Evolutionary conservation across 2,329 filamentous ascomycete species (phyloP).

Genomic region (Colletotrichum echinochloae): DNA sequence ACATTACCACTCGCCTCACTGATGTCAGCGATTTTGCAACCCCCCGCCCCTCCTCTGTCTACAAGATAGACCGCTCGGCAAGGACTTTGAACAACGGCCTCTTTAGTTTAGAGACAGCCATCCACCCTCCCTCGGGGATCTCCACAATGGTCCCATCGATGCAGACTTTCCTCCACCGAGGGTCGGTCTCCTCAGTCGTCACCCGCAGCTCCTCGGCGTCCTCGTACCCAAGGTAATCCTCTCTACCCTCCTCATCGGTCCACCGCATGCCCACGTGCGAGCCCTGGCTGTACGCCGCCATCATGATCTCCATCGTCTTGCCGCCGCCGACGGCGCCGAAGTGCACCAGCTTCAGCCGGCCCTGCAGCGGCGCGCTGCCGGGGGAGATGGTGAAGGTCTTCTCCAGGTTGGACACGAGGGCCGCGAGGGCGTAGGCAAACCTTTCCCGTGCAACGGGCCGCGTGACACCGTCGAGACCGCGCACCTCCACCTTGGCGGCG

Average conservation of each 20-base stretch:
- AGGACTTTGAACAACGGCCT: constrained; percentile 58
- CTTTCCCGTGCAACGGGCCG: constrained; percentile 48
- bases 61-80: constrained; percentile 48
- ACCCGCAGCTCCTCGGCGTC: constrained; percentile 76
- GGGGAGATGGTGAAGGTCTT: constrained; percentile 86
- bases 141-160: constrained; percentile 91
- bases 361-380: constrained; percentile 75
- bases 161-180: constrained; percentile 85
- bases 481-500: constrained; percentile 52
- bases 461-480: constrained; percentile 35
- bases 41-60: neutral
- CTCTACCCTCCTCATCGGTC: constrained; percentile 62
- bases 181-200: constrained; percentile 74
- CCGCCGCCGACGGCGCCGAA: constrained; percentile 76
- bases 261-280: constrained; percentile 65
- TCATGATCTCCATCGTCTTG: constrained; percentile 83
- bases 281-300: constrained; percentile 68
- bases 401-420: constrained; percentile 85
- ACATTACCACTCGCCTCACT: neutral
- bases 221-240: constrained; percentile 75
- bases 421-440: constrained; percentile 82
- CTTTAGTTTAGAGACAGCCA: constrained; percentile 70
- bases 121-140: constrained; percentile 76
- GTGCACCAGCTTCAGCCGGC: constrained; percentile 76
- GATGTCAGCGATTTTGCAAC: neutral